Evolutionary conservation across 331 rosid species (phyloP).

Genomic region (Prunus yedoensis): DNA sequence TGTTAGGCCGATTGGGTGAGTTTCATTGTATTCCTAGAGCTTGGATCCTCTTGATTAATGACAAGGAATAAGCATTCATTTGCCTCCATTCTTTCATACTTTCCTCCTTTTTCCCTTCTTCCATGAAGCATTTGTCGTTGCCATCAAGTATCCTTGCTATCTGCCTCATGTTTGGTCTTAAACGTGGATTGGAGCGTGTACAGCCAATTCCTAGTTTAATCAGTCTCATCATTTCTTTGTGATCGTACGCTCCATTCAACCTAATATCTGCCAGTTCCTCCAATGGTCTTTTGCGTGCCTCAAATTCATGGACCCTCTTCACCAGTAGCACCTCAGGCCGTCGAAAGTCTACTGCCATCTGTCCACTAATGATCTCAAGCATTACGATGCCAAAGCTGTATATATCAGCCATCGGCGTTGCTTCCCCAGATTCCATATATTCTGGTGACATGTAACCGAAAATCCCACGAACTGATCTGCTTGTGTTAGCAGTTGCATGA

Average conservation of each 20-base stretch:
- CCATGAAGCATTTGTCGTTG: conserved; percentile 43
- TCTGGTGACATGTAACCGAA: conserved; percentile 89
- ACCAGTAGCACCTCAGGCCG: conserved; percentile 82
- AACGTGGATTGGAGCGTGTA: conserved; percentile 53
- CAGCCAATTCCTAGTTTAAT: conserved; percentile 63
- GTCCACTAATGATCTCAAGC: conserved; percentile 74
- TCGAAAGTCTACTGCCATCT: conserved; percentile 74
- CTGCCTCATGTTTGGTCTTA: conserved; percentile 72
- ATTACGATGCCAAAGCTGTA: conserved; percentile 83
- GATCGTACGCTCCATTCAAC: conserved; percentile 59
- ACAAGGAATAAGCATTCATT: conserved; percentile 55
- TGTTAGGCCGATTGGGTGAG: not conserved
- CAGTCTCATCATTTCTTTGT: conserved; percentile 59
- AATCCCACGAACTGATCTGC: conserved; percentile 62
- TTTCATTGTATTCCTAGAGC: conserved; percentile 91
- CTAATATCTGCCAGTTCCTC: conserved; percentile 62
- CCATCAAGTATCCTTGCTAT: conserved; percentile 71
- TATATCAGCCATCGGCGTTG: conserved; percentile 64
- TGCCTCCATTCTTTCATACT: conserved; percentile 64
- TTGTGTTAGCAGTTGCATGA: conserved; percentile 36
- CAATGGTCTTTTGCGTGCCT: conserved; percentile 43
- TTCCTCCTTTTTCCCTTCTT: conserved; percentile 37
- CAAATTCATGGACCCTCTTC: conserved; percentile 60
- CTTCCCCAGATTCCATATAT: conserved; percentile 67
- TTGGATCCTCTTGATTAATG: conserved; percentile 71